A percentile compares a stretch with the other conserved stretches of the same genome.
These are phyloP conservation scores for Bimuria novae-zelandiae DNA, from an alignment of 2,329 filamentous ascomycete genomes.

Conservation along the genomic window DNA sequence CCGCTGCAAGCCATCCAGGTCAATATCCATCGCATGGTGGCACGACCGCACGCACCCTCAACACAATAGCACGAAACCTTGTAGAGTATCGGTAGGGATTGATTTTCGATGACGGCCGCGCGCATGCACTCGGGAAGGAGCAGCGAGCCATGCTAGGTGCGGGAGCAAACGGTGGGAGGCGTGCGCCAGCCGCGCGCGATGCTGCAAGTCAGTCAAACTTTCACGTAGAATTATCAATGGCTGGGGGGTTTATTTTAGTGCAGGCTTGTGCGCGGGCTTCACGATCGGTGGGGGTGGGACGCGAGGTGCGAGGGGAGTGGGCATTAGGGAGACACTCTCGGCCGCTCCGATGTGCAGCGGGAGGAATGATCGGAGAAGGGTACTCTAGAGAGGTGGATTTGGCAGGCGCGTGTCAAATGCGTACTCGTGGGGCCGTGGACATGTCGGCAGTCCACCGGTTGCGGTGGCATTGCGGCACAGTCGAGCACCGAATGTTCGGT, in stretches of 20 bases:
- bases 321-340: neutral
- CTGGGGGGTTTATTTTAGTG: too few species aligned
- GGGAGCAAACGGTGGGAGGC: neutral
- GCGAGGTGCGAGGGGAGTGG: too few species aligned
- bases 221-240: too few species aligned
- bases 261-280: too few species aligned
- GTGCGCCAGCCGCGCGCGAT: neutral
- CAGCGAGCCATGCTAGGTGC: neutral
- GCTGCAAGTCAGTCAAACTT: neutral
- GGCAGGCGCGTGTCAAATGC: conserved; percentile 1
- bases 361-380: neutral
- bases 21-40: neutral
- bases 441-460: conserved; percentile 2
- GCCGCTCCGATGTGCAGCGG: neutral
- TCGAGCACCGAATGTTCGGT: neutral
- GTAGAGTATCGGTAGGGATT: neutral
- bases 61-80: neutral
- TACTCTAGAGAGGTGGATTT: neutral
- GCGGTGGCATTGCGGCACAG: conserved; percentile 9
- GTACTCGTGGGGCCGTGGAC: too few species aligned
- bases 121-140: neutral
- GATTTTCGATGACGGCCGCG: neutral
- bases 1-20: neutral
- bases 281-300: too few species aligned
- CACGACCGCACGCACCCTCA: neutral